Base-by-base conservation (phyloP, 139 green algal genomes). In the Tetraselmis chui region DNA sequence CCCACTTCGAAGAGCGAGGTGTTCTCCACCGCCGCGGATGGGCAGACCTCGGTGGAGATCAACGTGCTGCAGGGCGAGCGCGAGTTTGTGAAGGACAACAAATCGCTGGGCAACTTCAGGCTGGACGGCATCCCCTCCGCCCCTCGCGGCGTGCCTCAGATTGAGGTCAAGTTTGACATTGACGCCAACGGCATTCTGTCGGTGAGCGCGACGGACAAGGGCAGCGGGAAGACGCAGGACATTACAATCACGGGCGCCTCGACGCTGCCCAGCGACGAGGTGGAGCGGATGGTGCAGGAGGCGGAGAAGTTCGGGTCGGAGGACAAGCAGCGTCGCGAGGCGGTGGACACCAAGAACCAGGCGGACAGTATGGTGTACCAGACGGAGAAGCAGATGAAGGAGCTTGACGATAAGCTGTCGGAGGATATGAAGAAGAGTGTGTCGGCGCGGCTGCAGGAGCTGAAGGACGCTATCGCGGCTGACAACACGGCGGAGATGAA, bases 91-190 rank as follows among this genome's bases (percentile, higher is more conserved):
- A 90, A 89, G 76, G 96, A 99, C 90, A 98, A 98, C 94, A 99
- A 98, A 93, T 93, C 83, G 31, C 89, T 99, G 84, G 96, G 96
- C 79, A 98, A 93, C 83, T 98, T 98, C 92, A 87, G 95, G 30
- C 89, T 99, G 81, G 96, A 98, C 83, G 96, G 96, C 83, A 98
- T 99, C 83, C 96, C 96, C 30, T 92, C 96, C n/a, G 96, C 96
- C 0, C 92, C 96, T 0, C 93, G 96, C 45, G 96, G 96, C 28
- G 92, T 99, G 31, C 95, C 95, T 2, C 96, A 99, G 89, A 91
- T 98, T 29, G 95, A 99, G 89, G 96, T 98, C 31, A 98, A 97
- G 89, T 99, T 99, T 84, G 96, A 99, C 92, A 99, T 99, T 84
- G 96, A 99, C 83, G 96, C 96, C 84, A 99, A 99, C 87, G 96